phyloP scores from a whole-genome alignment of 192 early-diverging fungal species.

The Rhizophagus prolifer region DNA sequence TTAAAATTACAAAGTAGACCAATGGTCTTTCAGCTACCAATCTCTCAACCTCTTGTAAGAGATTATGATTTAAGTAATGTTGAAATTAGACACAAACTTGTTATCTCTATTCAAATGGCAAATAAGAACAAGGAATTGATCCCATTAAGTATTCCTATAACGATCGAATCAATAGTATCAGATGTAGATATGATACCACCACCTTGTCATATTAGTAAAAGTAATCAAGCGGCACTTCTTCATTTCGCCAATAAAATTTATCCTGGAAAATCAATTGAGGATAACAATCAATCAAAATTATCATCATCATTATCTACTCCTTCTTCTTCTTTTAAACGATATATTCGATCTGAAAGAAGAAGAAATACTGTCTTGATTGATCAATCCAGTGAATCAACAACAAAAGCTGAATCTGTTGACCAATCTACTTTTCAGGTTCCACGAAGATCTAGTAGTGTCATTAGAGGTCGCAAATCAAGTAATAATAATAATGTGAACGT shows the following conservation, averaged over 20 bases:
- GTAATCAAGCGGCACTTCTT: neutral
- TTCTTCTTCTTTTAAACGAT: neutral
- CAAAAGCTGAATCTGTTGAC: neutral
- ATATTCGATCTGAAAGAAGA: neutral
- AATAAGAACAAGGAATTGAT: neutral
- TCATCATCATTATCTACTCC: neutral
- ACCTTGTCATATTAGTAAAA: neutral
- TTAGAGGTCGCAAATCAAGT: neutral
- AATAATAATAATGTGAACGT: neutral
- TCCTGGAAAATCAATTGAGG: neutral
- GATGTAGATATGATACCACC: neutral
- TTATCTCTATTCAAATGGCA: slow-evolving; percentile 1
- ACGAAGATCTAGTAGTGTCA: neutral
- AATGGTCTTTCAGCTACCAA: slow-evolving; percentile 3
- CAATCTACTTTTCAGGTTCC: neutral
- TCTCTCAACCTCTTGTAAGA: neutral
- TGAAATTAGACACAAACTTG: slow-evolving; percentile 6
- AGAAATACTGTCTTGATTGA: neutral
- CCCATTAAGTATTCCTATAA: neutral
- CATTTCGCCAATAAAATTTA: slow-evolving; percentile 6
- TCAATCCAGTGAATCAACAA: neutral
- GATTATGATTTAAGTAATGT: neutral
- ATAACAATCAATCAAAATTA: neutral
- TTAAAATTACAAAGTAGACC: slow-evolving; percentile 22
- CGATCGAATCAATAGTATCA: neutral